A percentile compares a stretch with the other conserved stretches of the same genome.
These are phyloP conservation scores for Microstroma glucosiphilum DNA, from an alignment of 1,284 basidiomycete genomes.

Conservation along the genomic window DNA sequence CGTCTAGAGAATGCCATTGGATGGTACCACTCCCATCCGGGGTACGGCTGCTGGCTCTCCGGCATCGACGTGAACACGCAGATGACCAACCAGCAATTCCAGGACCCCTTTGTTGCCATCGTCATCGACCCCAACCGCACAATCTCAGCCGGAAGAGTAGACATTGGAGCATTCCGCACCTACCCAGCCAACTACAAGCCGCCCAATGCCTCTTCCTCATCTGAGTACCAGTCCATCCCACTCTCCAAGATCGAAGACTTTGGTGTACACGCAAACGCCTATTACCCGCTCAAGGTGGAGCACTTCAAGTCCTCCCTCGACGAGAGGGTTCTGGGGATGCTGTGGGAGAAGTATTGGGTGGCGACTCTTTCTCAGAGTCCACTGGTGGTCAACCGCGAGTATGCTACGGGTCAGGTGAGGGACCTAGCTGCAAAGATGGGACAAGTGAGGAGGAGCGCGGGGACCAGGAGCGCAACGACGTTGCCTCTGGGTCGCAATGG, in stretches of 20 bases:
- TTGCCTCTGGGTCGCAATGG: constrained; percentile 8
- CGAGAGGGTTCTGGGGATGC: constrained; percentile 71
- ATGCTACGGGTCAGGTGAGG: constrained; percentile 76
- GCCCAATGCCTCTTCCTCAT: constrained; percentile 57
- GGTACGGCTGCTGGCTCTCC: constrained; percentile 98
- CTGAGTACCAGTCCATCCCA: constrained; percentile 85
- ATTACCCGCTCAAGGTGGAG: constrained; percentile 87
- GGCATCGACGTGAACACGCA: constrained; percentile 97
- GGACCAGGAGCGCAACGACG: constrained; percentile 10
- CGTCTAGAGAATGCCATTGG: constrained; percentile 83
- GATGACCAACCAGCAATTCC: constrained; percentile 84
- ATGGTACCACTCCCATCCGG: constrained; percentile 99
- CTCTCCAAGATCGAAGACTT: constrained; percentile 54
- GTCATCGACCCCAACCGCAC: constrained; percentile 98
- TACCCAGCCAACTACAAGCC: constrained; percentile 65
- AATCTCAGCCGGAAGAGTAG: constrained; percentile 92
- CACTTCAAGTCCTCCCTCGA: constrained; percentile 89
- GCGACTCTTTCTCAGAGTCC: constrained; percentile 87
- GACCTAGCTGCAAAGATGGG: constrained; percentile 80
- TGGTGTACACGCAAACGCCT: constrained; percentile 88
- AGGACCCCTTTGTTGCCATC: constrained; percentile 89
- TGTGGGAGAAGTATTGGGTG: constrained; percentile 99
- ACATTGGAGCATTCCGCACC: constrained; percentile 95
- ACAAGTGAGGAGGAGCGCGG: constrained; percentile 30
- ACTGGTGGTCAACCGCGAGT: constrained; percentile 81